phyloP scores from a whole-genome alignment of 192 early-diverging fungal genomes.

The Umbelopsis sp. region DNA sequence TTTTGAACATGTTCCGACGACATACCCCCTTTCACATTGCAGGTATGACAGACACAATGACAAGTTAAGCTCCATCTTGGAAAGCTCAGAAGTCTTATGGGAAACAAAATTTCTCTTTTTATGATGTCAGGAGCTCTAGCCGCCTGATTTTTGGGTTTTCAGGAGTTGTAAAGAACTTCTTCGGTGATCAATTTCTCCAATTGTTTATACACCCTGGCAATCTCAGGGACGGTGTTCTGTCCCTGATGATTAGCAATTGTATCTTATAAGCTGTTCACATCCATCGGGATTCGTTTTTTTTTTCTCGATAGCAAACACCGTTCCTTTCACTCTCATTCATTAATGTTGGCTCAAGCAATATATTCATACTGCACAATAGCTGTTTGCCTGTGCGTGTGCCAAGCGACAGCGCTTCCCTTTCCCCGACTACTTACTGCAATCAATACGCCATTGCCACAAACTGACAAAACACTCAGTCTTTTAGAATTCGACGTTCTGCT shows the following conservation, averaged over 20 bases:
- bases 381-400: background rate
- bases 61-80: no score
- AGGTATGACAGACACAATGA: no score
- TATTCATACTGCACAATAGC: background rate
- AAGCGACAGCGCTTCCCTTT: background rate
- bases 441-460: background rate
- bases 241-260: background rate
- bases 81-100: no score
- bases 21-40: no score
- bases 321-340: background rate
- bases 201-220: background rate
- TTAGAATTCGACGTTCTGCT: background rate
- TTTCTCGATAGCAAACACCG: background rate
- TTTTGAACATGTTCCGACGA: no score
- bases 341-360: background rate
- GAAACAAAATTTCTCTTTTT: no score
- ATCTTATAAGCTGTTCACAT: background rate
- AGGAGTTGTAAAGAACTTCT: slow-evolving; percentile 9
- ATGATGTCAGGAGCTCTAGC: no score
- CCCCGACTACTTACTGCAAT: no score
- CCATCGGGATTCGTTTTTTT: background rate
- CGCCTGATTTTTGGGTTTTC: background rate
- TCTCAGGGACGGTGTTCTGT: background rate
- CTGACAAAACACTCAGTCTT: background rate
- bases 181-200: slow-evolving; percentile 15